These are phyloP conservation scores for Phialemonium atrogriseum DNA, from an alignment of 2,329 filamentous ascomycete genomes.

Conservation along the genomic window DNA sequence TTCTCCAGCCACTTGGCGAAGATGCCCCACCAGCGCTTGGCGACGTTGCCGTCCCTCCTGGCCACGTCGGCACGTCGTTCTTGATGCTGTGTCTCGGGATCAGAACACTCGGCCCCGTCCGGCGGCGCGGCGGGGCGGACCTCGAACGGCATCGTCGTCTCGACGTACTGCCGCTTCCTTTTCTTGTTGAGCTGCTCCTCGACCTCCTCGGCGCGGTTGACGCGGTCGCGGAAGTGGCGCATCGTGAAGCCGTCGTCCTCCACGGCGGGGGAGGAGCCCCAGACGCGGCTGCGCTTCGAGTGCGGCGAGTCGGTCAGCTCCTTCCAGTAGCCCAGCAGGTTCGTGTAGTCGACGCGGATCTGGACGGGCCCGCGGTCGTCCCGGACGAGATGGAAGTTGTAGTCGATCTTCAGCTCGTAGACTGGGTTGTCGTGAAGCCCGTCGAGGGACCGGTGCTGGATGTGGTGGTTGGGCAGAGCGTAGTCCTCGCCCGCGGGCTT, in stretches of 20 bases:
- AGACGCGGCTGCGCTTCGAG: constrained; percentile 1
- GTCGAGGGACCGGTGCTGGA: background rate
- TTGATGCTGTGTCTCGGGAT: background rate
- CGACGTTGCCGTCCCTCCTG: background rate
- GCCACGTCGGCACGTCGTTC: no score
- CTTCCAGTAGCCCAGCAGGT: constrained; percentile 22
- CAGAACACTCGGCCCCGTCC: background rate
- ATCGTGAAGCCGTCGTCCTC: no score
- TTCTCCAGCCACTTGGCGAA: constrained; percentile 11
- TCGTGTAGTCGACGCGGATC: constrained; percentile 25
- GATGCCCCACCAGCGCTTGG: constrained; percentile 11
- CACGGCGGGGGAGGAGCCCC: constrained; percentile 2
- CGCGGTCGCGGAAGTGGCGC: background rate
- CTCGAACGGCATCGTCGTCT: constrained; percentile 1
- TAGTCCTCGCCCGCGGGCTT: constrained; percentile 3
- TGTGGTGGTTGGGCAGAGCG: constrained; percentile 6
- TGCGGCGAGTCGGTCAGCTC: constrained; percentile 10
- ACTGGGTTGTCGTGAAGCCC: constrained; percentile 10
- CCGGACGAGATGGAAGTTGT: constrained; percentile 18
- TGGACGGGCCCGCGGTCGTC: constrained; percentile 16
- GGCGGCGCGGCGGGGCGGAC: no score
- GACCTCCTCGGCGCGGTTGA: constrained; percentile 1
- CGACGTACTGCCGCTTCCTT: background rate
- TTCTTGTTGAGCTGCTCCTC: background rate
- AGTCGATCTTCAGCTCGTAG: constrained; percentile 23